A percentile compares a stretch with the other conserved stretches of the same genome.
Conservation (phyloP, 768 basidiomycete species). For the Naganishia randhawae region DNA sequence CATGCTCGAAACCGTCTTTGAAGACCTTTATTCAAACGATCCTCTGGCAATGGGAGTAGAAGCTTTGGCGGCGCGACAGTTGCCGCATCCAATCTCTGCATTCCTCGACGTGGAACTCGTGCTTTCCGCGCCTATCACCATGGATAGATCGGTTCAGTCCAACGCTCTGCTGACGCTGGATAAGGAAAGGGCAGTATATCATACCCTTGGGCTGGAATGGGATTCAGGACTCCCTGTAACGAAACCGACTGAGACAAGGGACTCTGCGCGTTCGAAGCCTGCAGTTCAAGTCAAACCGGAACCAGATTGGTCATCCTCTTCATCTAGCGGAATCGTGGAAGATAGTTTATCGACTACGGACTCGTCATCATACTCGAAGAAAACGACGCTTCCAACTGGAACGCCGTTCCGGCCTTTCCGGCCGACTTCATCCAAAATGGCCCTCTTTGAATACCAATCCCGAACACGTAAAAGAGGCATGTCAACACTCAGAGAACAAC, state of each 20-base stretch:
- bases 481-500: background rate
- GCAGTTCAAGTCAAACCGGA: background rate
- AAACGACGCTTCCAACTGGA: background rate
- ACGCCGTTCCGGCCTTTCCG: slow-evolving; percentile 7
- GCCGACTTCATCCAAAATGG: slow-evolving; percentile 5
- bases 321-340: background rate
- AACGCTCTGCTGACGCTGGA: background rate
- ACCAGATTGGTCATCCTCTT: background rate
- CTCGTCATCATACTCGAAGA: background rate
- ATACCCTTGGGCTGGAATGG: background rate
- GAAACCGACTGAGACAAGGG: background rate
- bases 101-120: slow-evolving; percentile 6
- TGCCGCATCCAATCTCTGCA: background rate
- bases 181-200: background rate
- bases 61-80: background rate
- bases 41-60: background rate
- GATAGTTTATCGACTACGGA: background rate
- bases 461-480: background rate
- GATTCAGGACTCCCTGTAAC: background rate
- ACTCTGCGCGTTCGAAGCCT: background rate
- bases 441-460: slow-evolving; percentile 9
- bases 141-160: no score
- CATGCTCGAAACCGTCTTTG: background rate
- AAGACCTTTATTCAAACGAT: background rate
- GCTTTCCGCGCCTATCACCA: background rate